Evolutionary conservation across 306 rosid species (phyloP).

Genomic region (Lithocarpus polystachyus): DNA sequence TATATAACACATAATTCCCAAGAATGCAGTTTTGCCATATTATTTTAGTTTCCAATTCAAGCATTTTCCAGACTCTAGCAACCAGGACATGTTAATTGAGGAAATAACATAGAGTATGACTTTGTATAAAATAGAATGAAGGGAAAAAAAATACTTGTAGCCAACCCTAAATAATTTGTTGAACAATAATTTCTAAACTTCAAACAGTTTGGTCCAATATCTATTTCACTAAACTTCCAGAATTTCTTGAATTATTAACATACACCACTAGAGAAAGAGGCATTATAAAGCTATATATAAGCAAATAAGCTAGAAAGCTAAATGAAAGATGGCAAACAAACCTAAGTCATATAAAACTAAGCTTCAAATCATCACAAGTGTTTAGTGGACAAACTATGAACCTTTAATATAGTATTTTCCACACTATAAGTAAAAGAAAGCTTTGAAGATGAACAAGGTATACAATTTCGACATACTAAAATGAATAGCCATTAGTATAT

Average conservation of each 20-base stretch:
- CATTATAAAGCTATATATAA: no score
- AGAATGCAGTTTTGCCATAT: background rate
- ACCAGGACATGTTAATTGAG: no score
- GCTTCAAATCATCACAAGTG: no score
- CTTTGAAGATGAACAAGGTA: background rate
- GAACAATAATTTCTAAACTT: background rate
- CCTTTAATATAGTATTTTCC: background rate
- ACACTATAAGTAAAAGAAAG: background rate
- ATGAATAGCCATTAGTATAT: background rate
- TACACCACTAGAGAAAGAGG: no score
- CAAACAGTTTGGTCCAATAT: background rate
- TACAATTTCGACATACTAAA: background rate
- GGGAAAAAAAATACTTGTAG: no score
- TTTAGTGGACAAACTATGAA: no score
- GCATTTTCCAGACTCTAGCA: background rate
- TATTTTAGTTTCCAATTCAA: background rate
- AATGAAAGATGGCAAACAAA: no score
- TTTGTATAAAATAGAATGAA: no score
- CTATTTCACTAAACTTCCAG: background rate
- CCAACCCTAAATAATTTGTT: no score
- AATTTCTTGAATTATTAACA: background rate
- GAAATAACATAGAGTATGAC: no score
- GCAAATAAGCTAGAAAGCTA: no score
- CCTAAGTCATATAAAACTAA: no score
- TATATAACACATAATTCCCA: background rate